Evolutionary conservation across 2,329 filamentous ascomycete species (phyloP).

Genomic region (Pseudocercospora vitis): DNA sequence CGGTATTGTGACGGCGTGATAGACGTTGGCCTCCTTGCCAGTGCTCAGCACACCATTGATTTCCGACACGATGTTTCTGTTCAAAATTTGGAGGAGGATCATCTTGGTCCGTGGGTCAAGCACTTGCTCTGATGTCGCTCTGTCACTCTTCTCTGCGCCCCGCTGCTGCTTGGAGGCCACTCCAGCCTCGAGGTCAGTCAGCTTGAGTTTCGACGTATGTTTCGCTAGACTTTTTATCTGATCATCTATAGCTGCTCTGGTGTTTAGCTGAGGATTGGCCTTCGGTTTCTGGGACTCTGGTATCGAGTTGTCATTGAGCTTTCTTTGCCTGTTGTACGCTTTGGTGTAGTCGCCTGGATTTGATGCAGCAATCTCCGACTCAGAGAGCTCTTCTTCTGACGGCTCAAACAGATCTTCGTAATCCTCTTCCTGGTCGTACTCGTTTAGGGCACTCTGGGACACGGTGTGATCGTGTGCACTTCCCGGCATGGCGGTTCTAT

Average conservation of each 20-base stretch:
- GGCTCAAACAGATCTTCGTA: slow-evolving; percentile 58
- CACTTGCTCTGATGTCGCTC: slow-evolving; percentile 92
- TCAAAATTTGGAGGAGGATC: slow-evolving; percentile 95
- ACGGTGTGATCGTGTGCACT: slow-evolving; percentile 26
- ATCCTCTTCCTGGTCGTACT: slow-evolving; percentile 41
- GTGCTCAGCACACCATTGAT: slow-evolving; percentile 95
- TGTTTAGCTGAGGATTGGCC: slow-evolving; percentile 78
- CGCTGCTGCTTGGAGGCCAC: slow-evolving; percentile 50
- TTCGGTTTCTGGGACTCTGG: slow-evolving; percentile 61
- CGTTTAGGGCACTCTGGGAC: slow-evolving; percentile 13
- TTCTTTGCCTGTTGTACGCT: slow-evolving; percentile 81
- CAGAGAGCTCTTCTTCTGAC: slow-evolving; percentile 55
- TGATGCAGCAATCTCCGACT: slow-evolving; percentile 53
- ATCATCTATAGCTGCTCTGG: slow-evolving; percentile 76
- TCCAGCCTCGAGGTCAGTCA: slow-evolving; percentile 63
- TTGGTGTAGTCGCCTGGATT: slow-evolving; percentile 73
- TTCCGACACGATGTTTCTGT: slow-evolving; percentile 82
- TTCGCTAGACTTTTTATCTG: slow-evolving; percentile 81
- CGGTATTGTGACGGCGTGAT: slow-evolving; percentile 73
- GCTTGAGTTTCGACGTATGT: slow-evolving; percentile 80
- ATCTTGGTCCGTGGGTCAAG: slow-evolving; percentile 91
- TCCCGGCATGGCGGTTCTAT: slow-evolving; percentile 31
- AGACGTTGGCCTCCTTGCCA: slow-evolving; percentile 97
- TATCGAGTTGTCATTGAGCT: slow-evolving; percentile 57
- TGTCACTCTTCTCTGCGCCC: slow-evolving; percentile 71